Conservation (phyloP, 768 basidiomycete species). For the Xerocomellus intermedius region DNA sequence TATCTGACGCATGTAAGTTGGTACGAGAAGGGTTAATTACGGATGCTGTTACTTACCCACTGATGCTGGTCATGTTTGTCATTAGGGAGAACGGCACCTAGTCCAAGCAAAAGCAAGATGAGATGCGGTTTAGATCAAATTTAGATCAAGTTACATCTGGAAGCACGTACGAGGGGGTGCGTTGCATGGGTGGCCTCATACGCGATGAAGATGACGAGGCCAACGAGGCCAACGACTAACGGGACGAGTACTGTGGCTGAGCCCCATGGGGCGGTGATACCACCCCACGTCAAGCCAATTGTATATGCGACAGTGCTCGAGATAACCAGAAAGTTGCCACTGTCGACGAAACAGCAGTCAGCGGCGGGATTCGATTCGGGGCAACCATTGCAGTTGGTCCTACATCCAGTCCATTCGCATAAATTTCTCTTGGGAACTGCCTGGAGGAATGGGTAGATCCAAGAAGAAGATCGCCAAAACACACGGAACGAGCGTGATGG, state of each 20-base stretch:
- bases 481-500: not conserved
- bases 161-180: slow-evolving; percentile 11
- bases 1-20: not conserved
- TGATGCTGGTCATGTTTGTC: not conserved
- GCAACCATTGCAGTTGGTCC: not conserved
- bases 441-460: not conserved
- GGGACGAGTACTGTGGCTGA: slow-evolving; percentile 37
- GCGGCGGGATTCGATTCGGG: not conserved
- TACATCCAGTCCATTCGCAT: not conserved
- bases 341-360: not conserved
- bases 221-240: slow-evolving; percentile 37
- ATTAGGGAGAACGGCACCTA: not conserved
- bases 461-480: not conserved
- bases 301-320: not conserved
- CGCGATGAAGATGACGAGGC: slow-evolving; percentile 29
- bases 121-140: not conserved
- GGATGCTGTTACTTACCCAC: slow-evolving; percentile 11
- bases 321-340: not conserved
- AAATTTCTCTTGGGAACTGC: not conserved
- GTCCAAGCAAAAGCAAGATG: not conserved
- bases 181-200: slow-evolving; percentile 35
- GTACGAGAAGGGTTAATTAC: not conserved
- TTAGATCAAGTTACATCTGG: too few relatives aligned
- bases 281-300: not conserved
- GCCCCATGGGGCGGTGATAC: not conserved